A percentile compares a stretch with the other conserved stretches of the same genome.
These are phyloP conservation scores for Schwanniomyces sp. DNA, from an alignment of 805 yeast genomes.

Conservation along the genomic window DNA sequence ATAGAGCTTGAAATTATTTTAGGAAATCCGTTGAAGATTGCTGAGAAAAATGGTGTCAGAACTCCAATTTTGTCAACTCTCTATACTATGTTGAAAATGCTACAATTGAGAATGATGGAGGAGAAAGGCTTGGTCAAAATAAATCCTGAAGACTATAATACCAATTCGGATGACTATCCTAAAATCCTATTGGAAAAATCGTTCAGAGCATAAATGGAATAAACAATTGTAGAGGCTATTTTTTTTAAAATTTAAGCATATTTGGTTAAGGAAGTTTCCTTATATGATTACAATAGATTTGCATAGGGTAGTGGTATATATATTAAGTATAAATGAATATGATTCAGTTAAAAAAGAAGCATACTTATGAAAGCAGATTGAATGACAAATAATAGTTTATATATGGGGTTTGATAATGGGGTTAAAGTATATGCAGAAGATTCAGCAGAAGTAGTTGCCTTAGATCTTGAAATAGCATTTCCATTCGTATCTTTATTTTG, in stretches of 20 bases:
- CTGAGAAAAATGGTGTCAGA: constrained; percentile 33
- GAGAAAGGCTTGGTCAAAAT: constrained; percentile 39
- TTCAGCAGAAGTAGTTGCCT: neutral
- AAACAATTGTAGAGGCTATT: neutral
- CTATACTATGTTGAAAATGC: constrained; percentile 58
- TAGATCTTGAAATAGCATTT: neutral
- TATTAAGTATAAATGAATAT: neutral
- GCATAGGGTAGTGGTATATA: neutral
- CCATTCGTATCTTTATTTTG: neutral
- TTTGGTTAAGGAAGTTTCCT: too few species aligned
- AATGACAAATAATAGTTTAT: neutral
- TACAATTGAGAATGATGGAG: constrained; percentile 65
- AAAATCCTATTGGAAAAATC: neutral
- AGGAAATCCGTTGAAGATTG: constrained; percentile 41
- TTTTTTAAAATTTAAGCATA: too few species aligned
- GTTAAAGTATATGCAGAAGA: neutral
- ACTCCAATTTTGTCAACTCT: constrained; percentile 62
- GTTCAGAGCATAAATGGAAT: neutral
- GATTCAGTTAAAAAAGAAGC: neutral
- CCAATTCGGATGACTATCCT: constrained; percentile 18
- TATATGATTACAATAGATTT: neutral
- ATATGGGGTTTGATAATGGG: neutral
- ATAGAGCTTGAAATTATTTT: constrained; percentile 40
- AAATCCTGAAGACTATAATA: constrained; percentile 20
- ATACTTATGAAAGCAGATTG: neutral